Evolutionary conservation across 306 rosid species (phyloP), one percentile per base, ranked within the genome.

Genomic region (Cotoneaster glaucophyllus): DNA sequence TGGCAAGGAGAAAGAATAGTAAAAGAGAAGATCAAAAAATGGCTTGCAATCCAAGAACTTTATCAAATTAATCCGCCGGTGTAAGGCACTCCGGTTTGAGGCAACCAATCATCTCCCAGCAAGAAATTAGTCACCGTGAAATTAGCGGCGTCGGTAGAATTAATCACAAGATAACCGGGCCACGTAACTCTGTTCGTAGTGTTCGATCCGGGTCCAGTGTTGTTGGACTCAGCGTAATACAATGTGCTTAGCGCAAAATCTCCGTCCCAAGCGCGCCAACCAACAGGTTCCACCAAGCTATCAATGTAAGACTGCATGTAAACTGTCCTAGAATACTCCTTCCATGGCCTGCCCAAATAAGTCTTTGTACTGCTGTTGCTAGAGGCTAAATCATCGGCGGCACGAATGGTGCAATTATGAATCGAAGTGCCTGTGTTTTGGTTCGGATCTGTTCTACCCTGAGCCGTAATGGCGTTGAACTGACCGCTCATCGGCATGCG

Each of bases 401-500:
- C 92, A 67, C 72, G 82, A 21, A 94, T 84, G 4, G 79, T 85
- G 44, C 98, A 92, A 56, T 95, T 87, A 3, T 90, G 96, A 74
- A 92, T 88, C 0, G 93, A 87, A 8, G 80, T 92, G 0, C 98
- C 98, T 0, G 96, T 88, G 82, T 88, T 89, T 77, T 95, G 98
- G 44, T 88, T 87, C 1, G 96, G 96, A 64, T 90, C 93, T 1
- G 95, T 86, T 56, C 97, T 77, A 4, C 96, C 98, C 50, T 92
- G 98, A 3, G 98, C 98, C 0, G 98, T 94, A 70, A 94, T 89
- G 78, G 97, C 96, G 32, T 94, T 94, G 90, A 90, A 94, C 77
- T 94, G 98, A 44, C 86, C 87, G 7, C 63, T 52, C 96, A 94
- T 86, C 0, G 98, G 95, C 15, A 91, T 85, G n/a, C 97, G 90